These are phyloP conservation scores for Ilyonectria sp. DNA, from an alignment of 2,329 filamentous ascomycete species.

Conservation along the genomic window DNA sequence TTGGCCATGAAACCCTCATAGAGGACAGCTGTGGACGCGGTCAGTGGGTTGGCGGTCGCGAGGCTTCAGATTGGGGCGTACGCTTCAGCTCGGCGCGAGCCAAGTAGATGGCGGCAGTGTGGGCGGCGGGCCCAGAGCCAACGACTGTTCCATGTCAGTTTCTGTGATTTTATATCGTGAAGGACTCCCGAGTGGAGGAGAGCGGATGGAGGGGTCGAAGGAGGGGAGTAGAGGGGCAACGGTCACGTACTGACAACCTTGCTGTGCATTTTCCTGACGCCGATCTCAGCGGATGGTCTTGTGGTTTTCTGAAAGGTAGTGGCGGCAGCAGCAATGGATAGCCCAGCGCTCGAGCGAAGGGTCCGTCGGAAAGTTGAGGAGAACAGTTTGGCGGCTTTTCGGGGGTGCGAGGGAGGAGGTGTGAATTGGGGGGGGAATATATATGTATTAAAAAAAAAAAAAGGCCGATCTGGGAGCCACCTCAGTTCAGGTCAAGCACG, in stretches of 20 bases:
- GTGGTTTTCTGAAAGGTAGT: slow-evolving; percentile 70
- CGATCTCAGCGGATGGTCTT: slow-evolving; percentile 55
- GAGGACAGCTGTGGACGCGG: slow-evolving; percentile 74
- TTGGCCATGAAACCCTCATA: slow-evolving; percentile 99
- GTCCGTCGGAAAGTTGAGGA: slow-evolving; percentile 84
- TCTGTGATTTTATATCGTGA: not conserved
- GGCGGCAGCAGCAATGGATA: slow-evolving; percentile 80
- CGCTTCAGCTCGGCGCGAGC: slow-evolving; percentile 93
- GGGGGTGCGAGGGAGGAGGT: slow-evolving; percentile 16
- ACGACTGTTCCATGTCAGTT: slow-evolving; percentile 67
- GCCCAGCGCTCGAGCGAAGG: slow-evolving; percentile 81
- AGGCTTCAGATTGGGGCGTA: slow-evolving; percentile 54
- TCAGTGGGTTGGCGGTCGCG: slow-evolving; percentile 30
- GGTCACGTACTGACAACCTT: slow-evolving; percentile 85
- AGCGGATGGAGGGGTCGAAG: too few relatives aligned
- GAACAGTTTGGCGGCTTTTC: slow-evolving; percentile 85
- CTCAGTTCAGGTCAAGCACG: slow-evolving; percentile 3
- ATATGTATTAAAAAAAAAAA: slow-evolving; percentile 8
- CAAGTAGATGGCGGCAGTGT: slow-evolving; percentile 97
- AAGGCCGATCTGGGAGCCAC: slow-evolving; percentile 1
- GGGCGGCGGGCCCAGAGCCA: slow-evolving; percentile 96
- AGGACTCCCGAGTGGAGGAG: slow-evolving; percentile 12
- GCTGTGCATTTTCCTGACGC: slow-evolving; percentile 83
- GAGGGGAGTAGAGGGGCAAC: slow-evolving; percentile 21
- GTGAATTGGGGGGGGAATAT: slow-evolving; percentile 19